Evolutionary conservation across 495 filamentous ascomycete genomes (phyloP), one percentile per base, ranked within the genome.

Genomic region (Penicillium atrosanguineum): DNA sequence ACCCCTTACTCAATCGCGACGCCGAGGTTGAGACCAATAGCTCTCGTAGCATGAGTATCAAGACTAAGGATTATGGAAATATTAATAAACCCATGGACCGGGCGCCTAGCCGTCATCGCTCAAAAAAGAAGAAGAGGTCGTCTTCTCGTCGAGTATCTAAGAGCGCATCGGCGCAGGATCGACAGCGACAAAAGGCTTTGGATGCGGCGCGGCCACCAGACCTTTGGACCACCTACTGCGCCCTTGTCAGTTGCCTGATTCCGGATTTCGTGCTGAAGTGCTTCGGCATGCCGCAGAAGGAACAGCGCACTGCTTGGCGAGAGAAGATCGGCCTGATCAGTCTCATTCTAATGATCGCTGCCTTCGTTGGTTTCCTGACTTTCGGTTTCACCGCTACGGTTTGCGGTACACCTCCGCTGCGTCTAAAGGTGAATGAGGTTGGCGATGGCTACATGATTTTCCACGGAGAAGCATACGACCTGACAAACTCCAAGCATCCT

Each of bases 311-410:
- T 57, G 95, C 95, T 16, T 99, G 95, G 95, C 85, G 95, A 51
- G 95, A 99, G 69, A 99, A 99, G 80, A 96, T 99, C 79, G 95
- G 95, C 6, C 76, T 99, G 50, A 88, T 97, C 66, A 95, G 90
- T 74, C 82, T 97, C 62, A 97, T 99, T 63, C 60, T 95, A 18
- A 69, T 90, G 50, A 91, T 97, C 63, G 92, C 88, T 65, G 82
- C 83, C 11, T 85, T 95, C 62, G 94, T 99, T 50, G 95, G 95
- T 59, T 99, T 92, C 71, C 75, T 99, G 37, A 99, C 95, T 0
- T 97, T 99, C 59, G 95, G 94, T 38, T 99, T 99, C 65, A 96
- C 90, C 7, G 79, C 88, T 47, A 84, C 84, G 8, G 94, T 97
- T 18, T 99, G 95, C 68, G 87, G 82, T 48, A 70, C 61, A 18